Evolutionary conservation across 768 basidiomycete genomes (phyloP), one percentile per base, ranked within the genome.

Genomic region (Tephrocybe sp.): DNA sequence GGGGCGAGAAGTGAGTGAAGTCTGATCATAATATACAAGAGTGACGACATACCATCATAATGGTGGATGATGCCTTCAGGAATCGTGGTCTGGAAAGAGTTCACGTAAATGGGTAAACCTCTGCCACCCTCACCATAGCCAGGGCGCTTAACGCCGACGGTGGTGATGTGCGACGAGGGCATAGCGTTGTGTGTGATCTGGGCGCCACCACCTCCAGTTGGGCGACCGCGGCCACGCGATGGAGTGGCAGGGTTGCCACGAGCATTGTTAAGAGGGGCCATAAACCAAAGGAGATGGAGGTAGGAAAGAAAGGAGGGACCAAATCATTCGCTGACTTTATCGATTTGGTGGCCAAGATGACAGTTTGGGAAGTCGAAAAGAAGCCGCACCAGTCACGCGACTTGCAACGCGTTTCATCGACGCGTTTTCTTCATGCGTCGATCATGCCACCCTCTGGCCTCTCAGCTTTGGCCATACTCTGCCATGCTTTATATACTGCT

Each of bases 81-180:
- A 13, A 87, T 80, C 0, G 75, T 72, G 3, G 80, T 79, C 36
- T 62, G 63, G 57, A 89, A 92, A 45, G 85, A 85, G 64, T 92
- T 92, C 30, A 78, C 75, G 45, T 52, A 68, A 44, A 76, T 71
- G 20, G 65, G 64, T 12, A 72, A 53, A 38, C 61, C 58, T 19
- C 62, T 63, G 3, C 89, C 89, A 9, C 73, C 72, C 0, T 70
- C 75, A 17, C 86, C 89, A 58, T 77, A 87, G 33, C 73, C 77
- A 23, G 85, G 77, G 35, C 89, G 75, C 58, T 77, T 84, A 33
- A 90, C 89, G 14, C 87, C 88, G 35, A 88, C 71, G 23, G 84
- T 73, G 11, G 74, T 67, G 48, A 78, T 67, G 46, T 76, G 74
- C 22, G 71, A 64, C 17, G 65, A 60, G 47, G 68, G 57, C 32